phyloP scores from a whole-genome alignment of 2,329 filamentous ascomycete species.

The Pestalotiopsis sp. region DNA sequence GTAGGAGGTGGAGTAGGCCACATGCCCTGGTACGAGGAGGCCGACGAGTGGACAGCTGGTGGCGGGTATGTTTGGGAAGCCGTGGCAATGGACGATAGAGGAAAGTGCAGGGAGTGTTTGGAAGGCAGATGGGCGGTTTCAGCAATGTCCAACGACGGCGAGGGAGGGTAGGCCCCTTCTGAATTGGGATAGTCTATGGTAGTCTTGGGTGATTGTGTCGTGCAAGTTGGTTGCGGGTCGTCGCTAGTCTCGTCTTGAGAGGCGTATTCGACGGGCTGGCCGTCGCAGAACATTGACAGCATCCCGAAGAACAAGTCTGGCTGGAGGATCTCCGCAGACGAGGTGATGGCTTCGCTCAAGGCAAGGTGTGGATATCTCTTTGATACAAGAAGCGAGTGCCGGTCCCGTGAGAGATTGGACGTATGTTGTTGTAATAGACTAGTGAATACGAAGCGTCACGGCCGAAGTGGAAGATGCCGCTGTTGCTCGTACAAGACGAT shows the following conservation, averaged over 20 bases:
- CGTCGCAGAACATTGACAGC: conserved; percentile 23
- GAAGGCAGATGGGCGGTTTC: conserved; percentile 20
- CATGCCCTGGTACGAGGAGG: conserved; percentile 23
- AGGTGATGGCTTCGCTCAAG: neutral
- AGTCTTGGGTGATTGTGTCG: conserved; percentile 26
- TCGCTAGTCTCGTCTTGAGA: conserved; percentile 16
- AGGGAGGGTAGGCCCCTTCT: conserved; percentile 20
- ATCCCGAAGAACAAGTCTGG: conserved; percentile 20
- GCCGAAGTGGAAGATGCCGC: neutral
- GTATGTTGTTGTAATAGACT: neutral
- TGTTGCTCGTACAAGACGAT: neutral
- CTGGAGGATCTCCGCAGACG: neutral
- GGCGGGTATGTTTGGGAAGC: conserved; percentile 20
- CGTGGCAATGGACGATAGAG: conserved; percentile 10
- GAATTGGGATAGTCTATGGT: conserved; percentile 16
- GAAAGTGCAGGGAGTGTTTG: conserved; percentile 15
- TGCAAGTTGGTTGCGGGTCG: conserved; percentile 20
- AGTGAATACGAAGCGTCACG: neutral
- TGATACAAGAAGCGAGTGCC: neutral
- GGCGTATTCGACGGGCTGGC: conserved; percentile 26
- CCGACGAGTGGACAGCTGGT: conserved; percentile 23
- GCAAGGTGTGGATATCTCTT: neutral
- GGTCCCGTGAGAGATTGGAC: neutral
- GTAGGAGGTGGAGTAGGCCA: conserved; percentile 41
- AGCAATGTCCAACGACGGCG: conserved; percentile 21